These are phyloP conservation scores for Tetradesmus lagerheimii DNA, from an alignment of 139 green algal species.

Conservation along the genomic window DNA sequence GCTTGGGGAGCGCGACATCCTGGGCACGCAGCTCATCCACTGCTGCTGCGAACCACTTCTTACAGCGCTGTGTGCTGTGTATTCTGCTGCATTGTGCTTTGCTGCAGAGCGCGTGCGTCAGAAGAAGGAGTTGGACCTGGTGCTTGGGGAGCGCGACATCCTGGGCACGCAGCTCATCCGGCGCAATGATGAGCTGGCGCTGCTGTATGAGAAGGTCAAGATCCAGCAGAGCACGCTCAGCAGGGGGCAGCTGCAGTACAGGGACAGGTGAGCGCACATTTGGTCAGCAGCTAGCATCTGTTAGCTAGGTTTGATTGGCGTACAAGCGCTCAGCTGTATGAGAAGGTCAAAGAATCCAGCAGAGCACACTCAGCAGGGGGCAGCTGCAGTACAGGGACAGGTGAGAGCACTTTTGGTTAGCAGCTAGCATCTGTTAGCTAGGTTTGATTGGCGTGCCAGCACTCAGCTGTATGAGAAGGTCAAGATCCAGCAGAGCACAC, in stretches of 20 bases:
- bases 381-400: slow-evolving; percentile 92
- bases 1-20: too few relatives aligned
- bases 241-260: slow-evolving; percentile 92
- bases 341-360: slow-evolving; percentile 97
- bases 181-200: slow-evolving; percentile 93
- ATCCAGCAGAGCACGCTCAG: slow-evolving; percentile 89
- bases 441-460: too few relatives aligned
- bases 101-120: slow-evolving; percentile 76
- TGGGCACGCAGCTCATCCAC: too few relatives aligned
- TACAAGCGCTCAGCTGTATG: too few relatives aligned
- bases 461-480: slow-evolving; percentile 98
- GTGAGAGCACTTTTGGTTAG: slow-evolving; percentile 9
- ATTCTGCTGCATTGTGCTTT: too few relatives aligned
- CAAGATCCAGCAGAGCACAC: slow-evolving; percentile 85
- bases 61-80: too few relatives aligned
- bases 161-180: slow-evolving; percentile 89
- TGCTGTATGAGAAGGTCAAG: slow-evolving; percentile 97
- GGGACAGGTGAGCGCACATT: slow-evolving; percentile 77
- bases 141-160: slow-evolving; percentile 87
- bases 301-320: too few relatives aligned
- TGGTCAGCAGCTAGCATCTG: not conserved
- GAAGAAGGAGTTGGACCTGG: slow-evolving; percentile 92
- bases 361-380: slow-evolving; percentile 71
- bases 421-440: not conserved
- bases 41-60: too few relatives aligned